Evolutionary conservation across 2,329 filamentous ascomycete species (phyloP).

Genomic region (Fusarium pilosicola): DNA sequence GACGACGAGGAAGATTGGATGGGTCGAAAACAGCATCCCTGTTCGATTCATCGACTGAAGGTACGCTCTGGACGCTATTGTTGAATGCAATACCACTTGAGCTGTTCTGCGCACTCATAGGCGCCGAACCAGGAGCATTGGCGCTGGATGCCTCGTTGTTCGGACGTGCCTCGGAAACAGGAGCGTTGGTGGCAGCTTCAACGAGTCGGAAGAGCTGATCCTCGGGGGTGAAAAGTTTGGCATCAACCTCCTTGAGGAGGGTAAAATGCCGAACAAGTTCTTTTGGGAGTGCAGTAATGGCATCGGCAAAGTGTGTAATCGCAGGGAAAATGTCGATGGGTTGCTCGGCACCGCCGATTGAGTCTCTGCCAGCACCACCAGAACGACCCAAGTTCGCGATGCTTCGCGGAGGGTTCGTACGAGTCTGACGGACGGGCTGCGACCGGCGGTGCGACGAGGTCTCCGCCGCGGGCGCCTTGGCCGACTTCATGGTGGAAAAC

Average conservation of each 20-base stretch:
- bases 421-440: slow-evolving; percentile 72
- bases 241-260: slow-evolving; percentile 95
- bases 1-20: slow-evolving; percentile 72
- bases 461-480: slow-evolving; percentile 58
- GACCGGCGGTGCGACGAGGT: slow-evolving; percentile 65
- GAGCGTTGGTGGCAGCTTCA: slow-evolving; percentile 67
- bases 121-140: slow-evolving; percentile 55
- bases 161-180: slow-evolving; percentile 57
- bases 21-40: slow-evolving; percentile 61
- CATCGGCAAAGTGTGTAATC: slow-evolving; percentile 84
- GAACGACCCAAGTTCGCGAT: slow-evolving; percentile 59
- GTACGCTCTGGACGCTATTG: slow-evolving; percentile 50
- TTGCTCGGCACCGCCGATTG: slow-evolving; percentile 61
- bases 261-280: slow-evolving; percentile 97
- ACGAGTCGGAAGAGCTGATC: slow-evolving; percentile 82
- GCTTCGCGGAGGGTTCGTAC: slow-evolving; percentile 70
- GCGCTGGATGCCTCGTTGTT: slow-evolving; percentile 57
- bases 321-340: slow-evolving; percentile 74
- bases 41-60: slow-evolving; percentile 56
- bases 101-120: slow-evolving; percentile 63
- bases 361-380: slow-evolving; percentile 56
- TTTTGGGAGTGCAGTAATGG: slow-evolving; percentile 89
- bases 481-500: slow-evolving; percentile 62
- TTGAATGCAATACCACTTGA: slow-evolving; percentile 53
- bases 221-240: slow-evolving; percentile 91